These are phyloP conservation scores for Penicillium subrubescens DNA, from an alignment of 495 filamentous ascomycete genomes.

Conservation along the genomic window DNA sequence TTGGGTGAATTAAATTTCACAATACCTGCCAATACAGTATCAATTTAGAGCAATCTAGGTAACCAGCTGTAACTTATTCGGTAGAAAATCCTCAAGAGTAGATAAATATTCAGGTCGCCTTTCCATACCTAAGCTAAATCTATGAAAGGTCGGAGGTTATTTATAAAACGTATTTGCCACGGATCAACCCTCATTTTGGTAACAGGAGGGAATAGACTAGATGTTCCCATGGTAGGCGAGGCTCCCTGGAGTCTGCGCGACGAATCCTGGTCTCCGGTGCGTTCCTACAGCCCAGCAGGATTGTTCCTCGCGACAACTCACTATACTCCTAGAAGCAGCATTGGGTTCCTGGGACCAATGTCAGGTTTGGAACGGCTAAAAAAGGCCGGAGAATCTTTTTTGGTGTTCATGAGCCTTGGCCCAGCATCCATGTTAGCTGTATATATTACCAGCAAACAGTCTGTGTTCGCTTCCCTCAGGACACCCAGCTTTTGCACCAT, in stretches of 20 bases:
- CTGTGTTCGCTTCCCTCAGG: too few relatives aligned
- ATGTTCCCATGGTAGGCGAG: constrained; percentile 1
- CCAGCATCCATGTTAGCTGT: not conserved
- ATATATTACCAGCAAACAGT: too few relatives aligned
- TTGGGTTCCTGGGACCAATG: not conserved
- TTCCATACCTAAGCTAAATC: too few relatives aligned
- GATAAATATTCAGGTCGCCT: too few relatives aligned
- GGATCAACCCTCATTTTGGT: too few relatives aligned
- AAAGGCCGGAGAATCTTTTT: not conserved
- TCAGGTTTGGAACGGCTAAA: not conserved
- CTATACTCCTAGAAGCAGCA: not conserved
- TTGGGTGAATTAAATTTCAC: constrained; percentile 6
- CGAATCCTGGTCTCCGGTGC: constrained; percentile 3
- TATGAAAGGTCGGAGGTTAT: too few relatives aligned
- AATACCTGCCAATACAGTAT: constrained; percentile 3
- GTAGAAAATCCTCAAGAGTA: too few relatives aligned
- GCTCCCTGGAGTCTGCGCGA: constrained; percentile 1
- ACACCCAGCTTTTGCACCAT: too few relatives aligned
- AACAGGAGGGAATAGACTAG: too few relatives aligned
- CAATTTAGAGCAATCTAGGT: constrained; percentile 1
- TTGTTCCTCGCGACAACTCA: constrained; percentile 2
- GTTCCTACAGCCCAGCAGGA: constrained; percentile 2
- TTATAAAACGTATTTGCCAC: too few relatives aligned
- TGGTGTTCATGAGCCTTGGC: not conserved
- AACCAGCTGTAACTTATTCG: not conserved